phyloP scores from a whole-genome alignment of 2,329 filamentous ascomycete genomes.

The Tolypocladium pustulatum region DNA sequence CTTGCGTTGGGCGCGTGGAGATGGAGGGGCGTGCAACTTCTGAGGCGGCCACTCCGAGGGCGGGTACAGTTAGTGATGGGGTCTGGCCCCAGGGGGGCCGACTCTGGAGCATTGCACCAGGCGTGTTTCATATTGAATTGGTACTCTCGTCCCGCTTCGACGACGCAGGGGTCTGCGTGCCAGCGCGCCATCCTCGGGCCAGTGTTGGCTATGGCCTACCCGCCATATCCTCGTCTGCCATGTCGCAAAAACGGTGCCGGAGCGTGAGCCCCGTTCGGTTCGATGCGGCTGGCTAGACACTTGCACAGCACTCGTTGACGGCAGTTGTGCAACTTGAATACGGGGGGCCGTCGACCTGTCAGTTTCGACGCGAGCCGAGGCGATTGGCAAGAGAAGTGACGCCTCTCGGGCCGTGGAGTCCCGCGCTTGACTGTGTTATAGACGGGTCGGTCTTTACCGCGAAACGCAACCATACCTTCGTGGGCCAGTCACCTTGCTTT shows the following conservation, averaged over 20 bases:
- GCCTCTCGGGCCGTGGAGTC: neutral
- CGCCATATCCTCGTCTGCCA: neutral
- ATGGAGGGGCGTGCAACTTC: conserved; percentile 11
- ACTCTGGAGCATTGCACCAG: conserved; percentile 40
- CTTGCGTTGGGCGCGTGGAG: conserved; percentile 4
- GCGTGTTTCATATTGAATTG: conserved; percentile 36
- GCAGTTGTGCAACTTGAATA: neutral
- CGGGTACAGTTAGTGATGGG: conserved; percentile 23
- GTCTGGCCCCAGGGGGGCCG: conserved; percentile 23
- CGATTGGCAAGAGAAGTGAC: neutral
- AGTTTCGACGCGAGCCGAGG: neutral
- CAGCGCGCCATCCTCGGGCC: neutral
- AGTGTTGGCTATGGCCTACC: neutral
- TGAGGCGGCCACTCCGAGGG: conserved; percentile 10
- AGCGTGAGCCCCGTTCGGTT: neutral
- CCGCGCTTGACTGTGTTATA: neutral
- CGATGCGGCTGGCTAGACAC: neutral
- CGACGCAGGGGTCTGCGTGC: neutral
- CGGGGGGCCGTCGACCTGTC: neutral
- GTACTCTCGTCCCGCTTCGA: neutral
- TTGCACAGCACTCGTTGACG: neutral
- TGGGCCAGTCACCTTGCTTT: neutral
- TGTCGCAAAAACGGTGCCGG: neutral
- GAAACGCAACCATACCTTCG: neutral
- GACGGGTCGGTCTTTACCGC: neutral